Base-by-base conservation (phyloP, 2,329 filamentous ascomycete species). In the Alternaria infectoria region DNA sequence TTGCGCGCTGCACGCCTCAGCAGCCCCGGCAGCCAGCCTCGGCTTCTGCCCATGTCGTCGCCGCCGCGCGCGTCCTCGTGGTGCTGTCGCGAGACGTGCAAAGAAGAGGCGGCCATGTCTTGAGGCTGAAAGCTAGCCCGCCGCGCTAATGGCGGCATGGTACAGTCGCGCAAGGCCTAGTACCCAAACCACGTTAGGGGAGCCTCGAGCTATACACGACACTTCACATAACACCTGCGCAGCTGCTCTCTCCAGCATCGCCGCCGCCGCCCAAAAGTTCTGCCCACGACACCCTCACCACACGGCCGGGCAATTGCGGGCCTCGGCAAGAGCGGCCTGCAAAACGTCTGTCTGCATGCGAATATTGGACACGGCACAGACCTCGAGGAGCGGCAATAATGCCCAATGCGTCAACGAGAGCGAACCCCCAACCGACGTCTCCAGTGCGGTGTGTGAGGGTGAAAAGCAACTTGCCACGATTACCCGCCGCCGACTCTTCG, bases 331-430 rank as follows among this genome's bases (percentile, higher is more conserved):
- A 65, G 67, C 65, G 65, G 68, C 66, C 61, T 59, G 69, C 67
- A 67, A 70, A 66, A 68, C 65, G 62, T 64, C 69, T 64, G 62
- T 64, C 69, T 74, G 74, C 73, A 74, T 64, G 72, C 69, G 69
- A 74, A 74, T 77, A 77, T 77, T 77, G 74, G 68, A 68, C 61
- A 73, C 74, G 75, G 74, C 74, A 76, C 73, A 74, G 68, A 66
- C 67, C 56, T 67, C 70, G 50, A 59, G 57, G 67, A 69, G 60
- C 73, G 75, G 75, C 72, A 76, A 64, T 66, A 61, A 68, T 66
- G 64, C 71, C 67, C 69, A 71, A 74, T 66, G 67, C 70, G 69
- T 61, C 51, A 54, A 64, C 64, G 50, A 68, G 57, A 61, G 69
- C 68, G 65, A 74, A 65, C 54, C 65, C 19, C 71, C 62, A 66